Conservation (phyloP, 352 stramenopile species). For the Phytopythium vexans region DNA sequence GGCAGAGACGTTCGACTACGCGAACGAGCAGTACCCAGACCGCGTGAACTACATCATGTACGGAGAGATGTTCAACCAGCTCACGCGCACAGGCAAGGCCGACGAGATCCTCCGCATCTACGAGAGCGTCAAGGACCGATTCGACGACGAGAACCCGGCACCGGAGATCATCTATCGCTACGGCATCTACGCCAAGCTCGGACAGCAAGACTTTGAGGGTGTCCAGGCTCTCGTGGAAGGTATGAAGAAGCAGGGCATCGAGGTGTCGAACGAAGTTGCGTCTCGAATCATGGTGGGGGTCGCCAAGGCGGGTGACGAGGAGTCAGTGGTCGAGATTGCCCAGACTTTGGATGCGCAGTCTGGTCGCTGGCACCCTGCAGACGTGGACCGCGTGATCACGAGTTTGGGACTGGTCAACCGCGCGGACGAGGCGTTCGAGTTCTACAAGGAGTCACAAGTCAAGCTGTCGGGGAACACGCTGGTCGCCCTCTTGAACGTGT, state of each 20-base stretch:
- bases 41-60: conserved; percentile 36
- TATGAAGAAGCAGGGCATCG: conserved; percentile 25
- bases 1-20: conserved; percentile 34
- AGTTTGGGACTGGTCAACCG: conserved; percentile 34
- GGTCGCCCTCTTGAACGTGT: conserved; percentile 46
- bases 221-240: conserved; percentile 30
- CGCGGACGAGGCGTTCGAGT: conserved; percentile 52
- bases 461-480: conserved; percentile 42
- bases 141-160: conserved; percentile 15
- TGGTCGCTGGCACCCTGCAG: conserved; percentile 37
- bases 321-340: conserved; percentile 31
- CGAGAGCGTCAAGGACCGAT: conserved; percentile 22
- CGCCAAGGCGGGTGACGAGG: conserved; percentile 25
- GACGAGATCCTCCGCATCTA: conserved; percentile 26
- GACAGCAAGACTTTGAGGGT: conserved; percentile 22
- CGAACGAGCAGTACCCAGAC: conserved; percentile 28
- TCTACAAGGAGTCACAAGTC: conserved; percentile 43
- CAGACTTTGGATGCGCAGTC: conserved; percentile 21
- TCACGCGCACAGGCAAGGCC: conserved; percentile 15
- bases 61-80: conserved; percentile 38
- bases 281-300: conserved; percentile 43
- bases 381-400: conserved; percentile 50
- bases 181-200: conserved; percentile 41
- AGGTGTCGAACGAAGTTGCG: conserved; percentile 37
- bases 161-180: conserved; percentile 65